Percentiles rank a stretch among this genome's conserved stretches.
These are phyloP conservation scores for Chenopodium quinoa DNA, from an alignment of 148 eudicot genomes.

Conservation along the genomic window DNA sequence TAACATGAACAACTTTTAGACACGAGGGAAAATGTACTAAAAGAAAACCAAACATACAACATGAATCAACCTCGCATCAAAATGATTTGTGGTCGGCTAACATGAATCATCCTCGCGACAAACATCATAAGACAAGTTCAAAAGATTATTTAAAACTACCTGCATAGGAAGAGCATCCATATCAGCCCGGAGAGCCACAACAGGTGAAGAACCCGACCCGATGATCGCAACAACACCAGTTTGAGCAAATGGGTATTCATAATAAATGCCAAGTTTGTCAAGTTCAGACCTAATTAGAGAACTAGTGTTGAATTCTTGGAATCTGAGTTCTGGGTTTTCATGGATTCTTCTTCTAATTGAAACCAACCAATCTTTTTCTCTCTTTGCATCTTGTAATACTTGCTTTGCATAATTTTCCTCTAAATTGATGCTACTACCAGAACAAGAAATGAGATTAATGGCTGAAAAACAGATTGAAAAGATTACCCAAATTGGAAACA, in stretches of 20 bases:
- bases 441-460: slow-evolving; percentile 6
- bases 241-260: slow-evolving; percentile 72
- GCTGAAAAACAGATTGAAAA: slow-evolving; percentile 8
- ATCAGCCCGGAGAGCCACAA: slow-evolving; percentile 84
- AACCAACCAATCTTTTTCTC: slow-evolving; percentile 63
- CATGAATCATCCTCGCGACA: too few species aligned
- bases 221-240: slow-evolving; percentile 77
- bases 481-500: slow-evolving; percentile 10
- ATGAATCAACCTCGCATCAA: neutral
- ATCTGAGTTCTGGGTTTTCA: slow-evolving; percentile 79
- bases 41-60: neutral
- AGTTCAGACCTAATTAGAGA: slow-evolving; percentile 65
- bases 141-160: slow-evolving; percentile 24
- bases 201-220: slow-evolving; percentile 62
- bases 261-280: slow-evolving; percentile 60
- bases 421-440: neutral
- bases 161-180: slow-evolving; percentile 91
- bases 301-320: slow-evolving; percentile 76
- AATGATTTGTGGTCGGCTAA: too few species aligned
- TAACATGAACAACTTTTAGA: too few species aligned
- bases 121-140: too few species aligned
- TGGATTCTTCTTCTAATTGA: slow-evolving; percentile 69
- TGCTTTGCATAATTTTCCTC: slow-evolving; percentile 40
- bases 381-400: slow-evolving; percentile 45
- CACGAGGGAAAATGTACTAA: too few species aligned